Percentiles rank a stretch among this genome's conserved stretches.
Conservation (phyloP, 352 stramenopile species). For the Aphanomyces cochlioides region DNA sequence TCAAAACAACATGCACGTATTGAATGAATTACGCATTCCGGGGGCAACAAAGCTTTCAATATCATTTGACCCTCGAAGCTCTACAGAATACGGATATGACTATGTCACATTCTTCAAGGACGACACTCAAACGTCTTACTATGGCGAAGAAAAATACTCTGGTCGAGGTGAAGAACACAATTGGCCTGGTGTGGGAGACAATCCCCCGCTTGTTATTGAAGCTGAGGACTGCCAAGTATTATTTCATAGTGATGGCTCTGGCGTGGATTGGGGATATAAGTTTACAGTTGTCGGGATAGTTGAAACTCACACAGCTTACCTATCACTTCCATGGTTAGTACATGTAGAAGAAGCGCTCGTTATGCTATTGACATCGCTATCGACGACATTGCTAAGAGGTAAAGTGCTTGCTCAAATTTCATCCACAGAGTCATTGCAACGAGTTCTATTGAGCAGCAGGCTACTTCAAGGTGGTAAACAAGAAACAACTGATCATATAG, state of each 20-base stretch:
- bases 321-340: slow-evolving; percentile 63
- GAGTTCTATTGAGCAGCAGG: slow-evolving; percentile 55
- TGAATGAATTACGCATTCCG: slow-evolving; percentile 61
- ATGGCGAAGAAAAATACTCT: slow-evolving; percentile 67
- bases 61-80: slow-evolving; percentile 72
- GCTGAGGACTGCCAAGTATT: slow-evolving; percentile 71
- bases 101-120: slow-evolving; percentile 87
- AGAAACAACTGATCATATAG: slow-evolving; percentile 42
- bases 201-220: slow-evolving; percentile 68
- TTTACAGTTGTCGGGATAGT: slow-evolving; percentile 64
- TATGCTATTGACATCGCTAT: slow-evolving; percentile 50
- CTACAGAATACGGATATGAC: slow-evolving; percentile 84
- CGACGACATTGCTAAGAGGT: slow-evolving; percentile 40
- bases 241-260: slow-evolving; percentile 80
- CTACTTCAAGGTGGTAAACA: slow-evolving; percentile 56
- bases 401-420: slow-evolving; percentile 46
- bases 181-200: slow-evolving; percentile 64
- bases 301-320: slow-evolving; percentile 46
- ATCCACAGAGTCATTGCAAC: slow-evolving; percentile 50
- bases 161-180: slow-evolving; percentile 69
- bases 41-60: slow-evolving; percentile 69
- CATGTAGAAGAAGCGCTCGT: slow-evolving; percentile 48
- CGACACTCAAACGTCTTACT: slow-evolving; percentile 46
- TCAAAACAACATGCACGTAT: slow-evolving; percentile 65
- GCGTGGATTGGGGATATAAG: slow-evolving; percentile 78